Evolutionary conservation across 2,329 filamentous ascomycete species (phyloP).

Genomic region (Trichoderma asperellum): DNA sequence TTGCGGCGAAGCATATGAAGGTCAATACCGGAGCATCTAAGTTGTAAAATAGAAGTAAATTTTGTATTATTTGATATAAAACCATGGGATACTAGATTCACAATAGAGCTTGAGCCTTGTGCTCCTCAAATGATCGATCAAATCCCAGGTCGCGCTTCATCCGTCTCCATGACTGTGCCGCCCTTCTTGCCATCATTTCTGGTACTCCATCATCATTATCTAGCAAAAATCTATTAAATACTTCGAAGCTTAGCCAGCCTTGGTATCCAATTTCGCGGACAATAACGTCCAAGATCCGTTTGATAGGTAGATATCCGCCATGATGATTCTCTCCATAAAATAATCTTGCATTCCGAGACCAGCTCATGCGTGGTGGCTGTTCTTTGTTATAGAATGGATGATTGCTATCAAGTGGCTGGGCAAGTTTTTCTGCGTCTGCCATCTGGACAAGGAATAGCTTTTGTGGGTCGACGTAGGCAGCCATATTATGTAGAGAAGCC

Average conservation of each 20-base stretch:
- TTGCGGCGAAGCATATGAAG: slow-evolving; percentile 19
- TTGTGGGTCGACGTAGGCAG: slow-evolving; percentile 58
- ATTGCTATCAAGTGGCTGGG: slow-evolving; percentile 59
- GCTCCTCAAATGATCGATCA: neutral
- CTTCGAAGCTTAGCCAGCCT: slow-evolving; percentile 73
- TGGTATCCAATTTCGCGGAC: slow-evolving; percentile 66
- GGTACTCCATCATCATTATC: slow-evolving; percentile 66
- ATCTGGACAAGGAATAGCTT: slow-evolving; percentile 79
- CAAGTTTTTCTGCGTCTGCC: slow-evolving; percentile 70
- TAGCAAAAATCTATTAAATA: slow-evolving; percentile 56
- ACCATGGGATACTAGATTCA: neutral
- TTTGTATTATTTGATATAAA: neutral
- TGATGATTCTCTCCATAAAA: slow-evolving; percentile 58
- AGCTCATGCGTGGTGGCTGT: slow-evolving; percentile 67
- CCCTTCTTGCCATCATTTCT: slow-evolving; percentile 58
- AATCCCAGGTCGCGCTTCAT: slow-evolving; percentile 17
- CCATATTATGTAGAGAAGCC: slow-evolving; percentile 58
- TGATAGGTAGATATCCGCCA: slow-evolving; percentile 70
- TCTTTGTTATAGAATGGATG: slow-evolving; percentile 43
- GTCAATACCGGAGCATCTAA: neutral
- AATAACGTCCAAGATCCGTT: slow-evolving; percentile 63
- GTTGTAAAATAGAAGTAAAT: neutral
- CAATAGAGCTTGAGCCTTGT: slow-evolving; percentile 10
- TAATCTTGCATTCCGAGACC: slow-evolving; percentile 73
- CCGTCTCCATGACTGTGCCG: slow-evolving; percentile 52